Percentiles rank a stretch among this genome's conserved stretches.
These are phyloP conservation scores for Thielaviopsis ethacetica DNA, from an alignment of 2,329 filamentous ascomycete genomes.

Conservation along the genomic window DNA sequence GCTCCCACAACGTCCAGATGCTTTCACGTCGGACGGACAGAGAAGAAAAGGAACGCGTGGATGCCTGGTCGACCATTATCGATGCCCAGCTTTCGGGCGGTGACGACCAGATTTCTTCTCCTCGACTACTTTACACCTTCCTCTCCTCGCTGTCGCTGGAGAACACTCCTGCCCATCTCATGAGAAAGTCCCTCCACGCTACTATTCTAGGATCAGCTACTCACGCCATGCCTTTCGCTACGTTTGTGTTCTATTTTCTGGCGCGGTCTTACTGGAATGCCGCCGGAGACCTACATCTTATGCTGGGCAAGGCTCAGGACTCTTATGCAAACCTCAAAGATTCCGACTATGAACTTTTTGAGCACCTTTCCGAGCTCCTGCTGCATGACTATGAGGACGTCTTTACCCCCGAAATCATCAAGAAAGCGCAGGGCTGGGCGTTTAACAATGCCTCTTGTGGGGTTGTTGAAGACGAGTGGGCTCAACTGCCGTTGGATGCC, in stretches of 20 bases:
- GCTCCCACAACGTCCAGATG: constrained; percentile 58
- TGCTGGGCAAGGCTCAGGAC: constrained; percentile 28
- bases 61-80: constrained; percentile 84
- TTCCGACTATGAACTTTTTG: constrained; percentile 42
- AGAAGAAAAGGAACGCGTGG: constrained; percentile 70
- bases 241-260: constrained; percentile 41
- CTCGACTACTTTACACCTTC: constrained; percentile 68
- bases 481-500: constrained; percentile 53
- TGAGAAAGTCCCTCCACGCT: constrained; percentile 84
- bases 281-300: constrained; percentile 47
- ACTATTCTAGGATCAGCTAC: constrained; percentile 48
- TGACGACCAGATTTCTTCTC: constrained; percentile 77
- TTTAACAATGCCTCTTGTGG: constrained; percentile 43
- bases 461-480: constrained; percentile 25
- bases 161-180: constrained; percentile 64
- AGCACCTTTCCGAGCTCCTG: constrained; percentile 59
- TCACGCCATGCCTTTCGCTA: not conserved
- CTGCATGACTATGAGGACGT: constrained; percentile 71
- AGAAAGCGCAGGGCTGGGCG: constrained; percentile 76
- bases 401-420: constrained; percentile 58
- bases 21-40: constrained; percentile 69
- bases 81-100: constrained; percentile 87
- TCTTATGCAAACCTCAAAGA: constrained; percentile 16
- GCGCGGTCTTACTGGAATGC: constrained; percentile 69
- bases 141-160: constrained; percentile 79